A percentile compares a stretch with the other conserved stretches of the same genome.
Evolutionary conservation across 139 green algal genomes (phyloP).

Genomic region (Auxenochlorella protothecoides): DNA sequence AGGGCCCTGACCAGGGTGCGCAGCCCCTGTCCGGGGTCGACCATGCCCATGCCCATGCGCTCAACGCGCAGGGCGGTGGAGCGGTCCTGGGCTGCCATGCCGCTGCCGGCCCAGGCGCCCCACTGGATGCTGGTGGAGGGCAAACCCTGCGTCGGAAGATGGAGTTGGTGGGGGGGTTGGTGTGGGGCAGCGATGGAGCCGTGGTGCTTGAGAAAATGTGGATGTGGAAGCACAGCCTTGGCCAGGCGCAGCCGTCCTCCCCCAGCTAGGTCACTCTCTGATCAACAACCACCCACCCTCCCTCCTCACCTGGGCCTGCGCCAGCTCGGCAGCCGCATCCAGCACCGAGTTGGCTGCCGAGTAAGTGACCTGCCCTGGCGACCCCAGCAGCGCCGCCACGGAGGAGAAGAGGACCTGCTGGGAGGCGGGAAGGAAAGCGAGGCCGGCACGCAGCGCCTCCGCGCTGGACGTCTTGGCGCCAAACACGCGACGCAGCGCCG

Average conservation of each 20-base stretch:
- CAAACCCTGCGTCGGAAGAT: no score
- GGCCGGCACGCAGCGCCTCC: background rate
- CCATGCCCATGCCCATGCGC: conserved; percentile 52
- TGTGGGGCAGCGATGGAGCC: no score
- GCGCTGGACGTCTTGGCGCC: conserved; percentile 42
- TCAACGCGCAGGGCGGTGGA: conserved; percentile 41
- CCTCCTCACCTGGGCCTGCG: conserved; percentile 9
- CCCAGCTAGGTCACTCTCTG: no score
- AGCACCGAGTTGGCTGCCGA: conserved; percentile 60
- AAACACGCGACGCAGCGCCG: conserved; percentile 22
- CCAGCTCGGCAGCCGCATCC: conserved; percentile 26
- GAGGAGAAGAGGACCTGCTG: conserved; percentile 58
- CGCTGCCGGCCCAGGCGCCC: conserved; percentile 73
- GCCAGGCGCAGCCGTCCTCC: no score
- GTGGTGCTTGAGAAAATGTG: no score
- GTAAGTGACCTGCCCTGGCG: conserved; percentile 74
- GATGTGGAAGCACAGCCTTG: no score
- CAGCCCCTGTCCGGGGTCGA: conserved; percentile 31
- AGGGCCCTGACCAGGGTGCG: conserved; percentile 20
- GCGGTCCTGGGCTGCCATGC: conserved; percentile 65
- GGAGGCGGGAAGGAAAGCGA: conserved; percentile 6
- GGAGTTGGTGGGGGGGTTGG: no score
- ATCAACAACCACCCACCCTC: no score
- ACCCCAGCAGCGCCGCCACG: conserved; percentile 64
- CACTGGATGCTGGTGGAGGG: conserved; percentile 55